These are phyloP conservation scores for Neospora caninum DNA, from an alignment of 169 alveolate genomes.

Conservation along the genomic window DNA sequence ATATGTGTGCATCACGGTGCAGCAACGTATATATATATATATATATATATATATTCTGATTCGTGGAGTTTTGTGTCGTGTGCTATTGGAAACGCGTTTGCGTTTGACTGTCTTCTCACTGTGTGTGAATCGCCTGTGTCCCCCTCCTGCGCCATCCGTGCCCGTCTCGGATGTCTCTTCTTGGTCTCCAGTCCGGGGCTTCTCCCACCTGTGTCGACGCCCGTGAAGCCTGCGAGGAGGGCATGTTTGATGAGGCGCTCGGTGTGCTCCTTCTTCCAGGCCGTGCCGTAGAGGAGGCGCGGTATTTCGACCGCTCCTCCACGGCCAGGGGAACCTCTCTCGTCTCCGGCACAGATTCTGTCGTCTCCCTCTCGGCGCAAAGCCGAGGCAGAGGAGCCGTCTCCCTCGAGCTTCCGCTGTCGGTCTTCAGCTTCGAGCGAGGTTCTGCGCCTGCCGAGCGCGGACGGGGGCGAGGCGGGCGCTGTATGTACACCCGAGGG, in stretches of 20 bases:
- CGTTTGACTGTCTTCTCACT: too few relatives aligned
- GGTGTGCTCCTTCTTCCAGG: conserved; percentile 40
- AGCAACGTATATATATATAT: not conserved
- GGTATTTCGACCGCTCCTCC: conserved; percentile 18
- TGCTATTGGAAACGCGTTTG: too few relatives aligned
- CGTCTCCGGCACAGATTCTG: not conserved
- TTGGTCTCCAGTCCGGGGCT: not conserved
- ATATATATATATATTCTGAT: not conserved
- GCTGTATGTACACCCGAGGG: not conserved
- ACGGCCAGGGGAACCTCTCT: not conserved
- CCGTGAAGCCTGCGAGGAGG: conserved; percentile 27
- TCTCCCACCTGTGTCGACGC: conserved; percentile 38
- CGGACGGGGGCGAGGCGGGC: not conserved
- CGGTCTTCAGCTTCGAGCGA: not conserved
- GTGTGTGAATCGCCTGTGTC: too few relatives aligned
- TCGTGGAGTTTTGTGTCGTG: too few relatives aligned
- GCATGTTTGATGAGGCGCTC: not conserved
- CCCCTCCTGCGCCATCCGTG: not conserved
- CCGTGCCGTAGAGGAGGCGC: conserved; percentile 39
- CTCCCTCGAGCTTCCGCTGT: too few relatives aligned
- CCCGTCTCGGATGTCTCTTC: not conserved
- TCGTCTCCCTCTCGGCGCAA: too few relatives aligned
- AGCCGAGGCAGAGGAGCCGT: too few relatives aligned
- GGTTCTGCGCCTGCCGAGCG: not conserved
- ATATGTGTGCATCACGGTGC: not conserved